Evolutionary conservation across 495 filamentous ascomycete species (phyloP).

Genomic region (Chlorociboria aeruginascens): DNA sequence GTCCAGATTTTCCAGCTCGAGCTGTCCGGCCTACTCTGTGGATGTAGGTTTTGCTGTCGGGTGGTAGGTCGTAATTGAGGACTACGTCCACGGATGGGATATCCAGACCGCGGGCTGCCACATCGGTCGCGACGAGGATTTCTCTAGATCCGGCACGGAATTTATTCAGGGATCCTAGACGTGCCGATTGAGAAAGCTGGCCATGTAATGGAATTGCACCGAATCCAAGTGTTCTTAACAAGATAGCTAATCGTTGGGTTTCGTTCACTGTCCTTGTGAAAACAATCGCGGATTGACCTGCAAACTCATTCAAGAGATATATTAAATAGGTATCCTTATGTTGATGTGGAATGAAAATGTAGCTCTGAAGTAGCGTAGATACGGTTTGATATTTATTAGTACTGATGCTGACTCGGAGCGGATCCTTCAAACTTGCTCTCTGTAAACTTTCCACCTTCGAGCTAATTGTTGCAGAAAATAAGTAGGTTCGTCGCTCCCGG

Average conservation of each 20-base stretch:
- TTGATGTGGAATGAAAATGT: constrained; percentile 75
- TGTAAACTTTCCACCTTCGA: constrained; percentile 88
- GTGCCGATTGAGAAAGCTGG: constrained; percentile 71
- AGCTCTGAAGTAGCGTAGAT: constrained; percentile 68
- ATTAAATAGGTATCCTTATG: constrained; percentile 88
- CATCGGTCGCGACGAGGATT: constrained; percentile 91
- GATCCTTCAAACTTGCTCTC: constrained; percentile 73
- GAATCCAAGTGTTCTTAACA: constrained; percentile 70
- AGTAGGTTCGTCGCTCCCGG: constrained; percentile 64
- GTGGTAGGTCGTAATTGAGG: constrained; percentile 74
- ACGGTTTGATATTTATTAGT: constrained; percentile 79
- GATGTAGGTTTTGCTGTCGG: constrained; percentile 84
- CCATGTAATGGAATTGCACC: constrained; percentile 87
- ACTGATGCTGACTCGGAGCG: constrained; percentile 62
- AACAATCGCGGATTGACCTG: constrained; percentile 73
- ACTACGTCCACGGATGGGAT: constrained; percentile 87
- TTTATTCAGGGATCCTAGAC: constrained; percentile 76
- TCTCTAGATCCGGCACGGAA: constrained; percentile 65
- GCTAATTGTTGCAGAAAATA: constrained; percentile 91
- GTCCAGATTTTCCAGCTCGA: constrained; percentile 76
- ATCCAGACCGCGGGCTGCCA: constrained; percentile 89
- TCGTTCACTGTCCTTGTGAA: constrained; percentile 93
- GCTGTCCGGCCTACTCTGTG: constrained; percentile 92
- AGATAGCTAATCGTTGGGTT: constrained; percentile 68
- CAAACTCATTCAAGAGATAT: constrained; percentile 71